phyloP scores from a whole-genome alignment of 495 filamentous ascomycete species.

The Lindgomyces ingoldianus region DNA sequence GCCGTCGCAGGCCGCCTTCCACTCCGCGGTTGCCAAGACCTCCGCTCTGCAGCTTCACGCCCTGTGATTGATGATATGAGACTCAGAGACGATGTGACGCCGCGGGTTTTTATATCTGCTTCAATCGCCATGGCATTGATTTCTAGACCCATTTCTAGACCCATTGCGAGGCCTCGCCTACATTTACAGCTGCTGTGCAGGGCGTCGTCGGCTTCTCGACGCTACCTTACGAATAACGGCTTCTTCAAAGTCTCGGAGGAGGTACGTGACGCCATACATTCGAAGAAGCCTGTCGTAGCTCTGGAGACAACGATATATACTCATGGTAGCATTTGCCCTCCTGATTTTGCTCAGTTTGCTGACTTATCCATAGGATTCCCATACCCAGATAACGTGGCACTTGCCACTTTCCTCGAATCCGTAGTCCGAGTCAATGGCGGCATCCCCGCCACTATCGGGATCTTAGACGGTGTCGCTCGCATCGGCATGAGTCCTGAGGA shows the following conservation, averaged over 20 bases:
- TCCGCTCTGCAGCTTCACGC: conserved; percentile 33
- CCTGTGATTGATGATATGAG: too few species aligned
- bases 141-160: conserved; percentile 4
- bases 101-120: background rate
- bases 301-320: conserved; percentile 91
- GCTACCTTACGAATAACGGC: conserved; percentile 46
- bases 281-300: conserved; percentile 79
- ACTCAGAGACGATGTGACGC: background rate
- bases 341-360: background rate
- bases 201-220: background rate
- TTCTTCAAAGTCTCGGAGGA: conserved; percentile 80
- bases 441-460: conserved; percentile 88
- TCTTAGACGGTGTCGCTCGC: conserved; percentile 75
- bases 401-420: conserved; percentile 70
- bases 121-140: background rate
- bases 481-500: conserved; percentile 74
- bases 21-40: conserved; percentile 25
- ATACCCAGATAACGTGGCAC: conserved; percentile 73
- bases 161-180: conserved; percentile 1
- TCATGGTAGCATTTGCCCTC: conserved; percentile 55
- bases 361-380: conserved; percentile 66
- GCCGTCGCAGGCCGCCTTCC: conserved; percentile 17
- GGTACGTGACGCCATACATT: conserved; percentile 70
- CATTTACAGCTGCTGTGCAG: background rate
- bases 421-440: conserved; percentile 78